These are phyloP conservation scores for Leucosporidium scottii DNA, from an alignment of 768 basidiomycete species.

Conservation along the genomic window DNA sequence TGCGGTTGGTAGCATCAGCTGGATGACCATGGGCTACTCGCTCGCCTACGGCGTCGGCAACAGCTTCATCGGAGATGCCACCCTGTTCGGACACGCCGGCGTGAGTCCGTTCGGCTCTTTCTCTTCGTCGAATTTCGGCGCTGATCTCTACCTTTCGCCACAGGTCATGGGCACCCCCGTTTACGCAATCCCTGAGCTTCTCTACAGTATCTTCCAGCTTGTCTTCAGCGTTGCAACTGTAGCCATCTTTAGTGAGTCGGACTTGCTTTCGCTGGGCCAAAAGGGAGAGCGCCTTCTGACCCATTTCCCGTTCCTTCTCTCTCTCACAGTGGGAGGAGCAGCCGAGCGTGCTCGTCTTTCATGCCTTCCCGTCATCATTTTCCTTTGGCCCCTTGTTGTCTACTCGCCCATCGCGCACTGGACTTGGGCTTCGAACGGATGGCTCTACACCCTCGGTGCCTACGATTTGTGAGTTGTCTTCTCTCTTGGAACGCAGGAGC, in stretches of 20 bases:
- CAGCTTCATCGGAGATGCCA: neutral
- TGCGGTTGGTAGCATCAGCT: neutral
- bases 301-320: neutral
- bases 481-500: too few relatives aligned
- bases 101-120: neutral
- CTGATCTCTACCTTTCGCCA: too few relatives aligned
- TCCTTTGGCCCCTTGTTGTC: slow-evolving; percentile 15
- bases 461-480: slow-evolving; percentile 9
- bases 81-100: neutral
- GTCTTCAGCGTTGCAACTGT: slow-evolving; percentile 10
- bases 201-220: slow-evolving; percentile 10
- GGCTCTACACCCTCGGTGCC: slow-evolving; percentile 12
- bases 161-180: neutral
- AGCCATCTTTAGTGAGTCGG: neutral
- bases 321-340: slow-evolving; percentile 11
- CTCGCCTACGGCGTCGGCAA: slow-evolving; percentile 4
- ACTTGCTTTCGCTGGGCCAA: neutral
- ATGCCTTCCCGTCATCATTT: neutral
- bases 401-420: slow-evolving; percentile 15
- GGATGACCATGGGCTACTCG: neutral
- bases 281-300: too few relatives aligned
- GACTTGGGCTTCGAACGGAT: slow-evolving; percentile 16
- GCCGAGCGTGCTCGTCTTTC: slow-evolving; percentile 16
- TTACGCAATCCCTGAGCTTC: slow-evolving; percentile 6
- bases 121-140: too few relatives aligned